These are phyloP conservation scores for Salix dunnii DNA, from an alignment of 345 rosid species.

Conservation along the genomic window DNA sequence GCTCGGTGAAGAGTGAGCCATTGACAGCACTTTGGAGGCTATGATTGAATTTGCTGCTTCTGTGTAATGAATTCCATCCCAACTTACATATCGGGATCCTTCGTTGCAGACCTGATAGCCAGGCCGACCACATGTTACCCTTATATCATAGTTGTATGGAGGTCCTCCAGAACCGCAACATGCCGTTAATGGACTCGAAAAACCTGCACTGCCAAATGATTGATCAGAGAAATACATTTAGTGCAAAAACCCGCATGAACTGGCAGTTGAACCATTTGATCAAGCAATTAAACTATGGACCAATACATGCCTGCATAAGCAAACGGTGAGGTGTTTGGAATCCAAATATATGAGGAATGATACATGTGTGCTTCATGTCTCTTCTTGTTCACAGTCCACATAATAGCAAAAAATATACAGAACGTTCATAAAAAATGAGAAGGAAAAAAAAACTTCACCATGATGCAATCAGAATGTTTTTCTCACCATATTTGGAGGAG, in stretches of 20 bases:
- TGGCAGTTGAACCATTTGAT: neutral
- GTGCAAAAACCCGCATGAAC: too few relatives aligned
- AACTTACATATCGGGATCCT: conserved; percentile 48
- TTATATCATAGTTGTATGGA: conserved; percentile 69
- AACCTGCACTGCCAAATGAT: conserved; percentile 41
- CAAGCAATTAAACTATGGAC: neutral
- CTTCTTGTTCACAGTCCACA: neutral
- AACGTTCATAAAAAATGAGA: neutral
- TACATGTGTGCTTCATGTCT: neutral
- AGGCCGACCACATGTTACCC: conserved; percentile 58
- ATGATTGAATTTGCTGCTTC: conserved; percentile 65
- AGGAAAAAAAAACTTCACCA: neutral
- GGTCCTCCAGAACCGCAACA: conserved; percentile 89
- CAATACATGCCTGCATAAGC: neutral
- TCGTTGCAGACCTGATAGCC: conserved; percentile 44
- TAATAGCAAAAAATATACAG: neutral
- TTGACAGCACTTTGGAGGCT: conserved; percentile 58
- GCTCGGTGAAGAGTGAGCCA: conserved; percentile 52
- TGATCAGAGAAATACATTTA: neutral
- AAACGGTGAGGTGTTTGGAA: neutral
- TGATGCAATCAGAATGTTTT: neutral
- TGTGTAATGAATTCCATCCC: conserved; percentile 84
- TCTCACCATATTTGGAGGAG: conserved; percentile 50
- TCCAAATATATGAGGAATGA: too few relatives aligned
- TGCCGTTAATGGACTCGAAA: conserved; percentile 65